A percentile compares a stretch with the other conserved stretches of the same genome.
Evolutionary conservation across 768 basidiomycete species (phyloP).

Genomic region (Hygrocybe punicea): DNA sequence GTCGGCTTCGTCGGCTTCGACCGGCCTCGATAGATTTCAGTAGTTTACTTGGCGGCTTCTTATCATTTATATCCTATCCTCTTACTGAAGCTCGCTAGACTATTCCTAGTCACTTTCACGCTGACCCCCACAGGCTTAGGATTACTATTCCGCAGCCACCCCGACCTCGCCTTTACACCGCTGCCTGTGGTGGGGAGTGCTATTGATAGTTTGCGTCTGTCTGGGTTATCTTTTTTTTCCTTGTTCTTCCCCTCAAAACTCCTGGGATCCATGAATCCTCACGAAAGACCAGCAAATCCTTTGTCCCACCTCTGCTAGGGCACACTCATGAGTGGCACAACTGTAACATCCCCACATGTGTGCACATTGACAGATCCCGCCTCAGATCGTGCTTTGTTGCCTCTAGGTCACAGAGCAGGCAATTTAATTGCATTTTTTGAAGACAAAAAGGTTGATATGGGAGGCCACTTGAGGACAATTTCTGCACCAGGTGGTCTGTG

Average conservation of each 20-base stretch:
- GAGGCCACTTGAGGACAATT: conserved; percentile 50
- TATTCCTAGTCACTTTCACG: too few relatives aligned
- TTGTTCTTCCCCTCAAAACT: conserved; percentile 47
- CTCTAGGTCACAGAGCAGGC: conserved; percentile 53
- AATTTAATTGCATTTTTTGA: conserved; percentile 77
- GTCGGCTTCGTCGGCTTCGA: too few relatives aligned
- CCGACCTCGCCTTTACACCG: too few relatives aligned
- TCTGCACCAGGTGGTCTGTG: conserved; percentile 47
- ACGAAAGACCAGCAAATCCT: conserved; percentile 57
- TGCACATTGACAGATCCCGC: conserved; percentile 59
- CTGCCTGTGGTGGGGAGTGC: not conserved
- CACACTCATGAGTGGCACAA: too few relatives aligned
- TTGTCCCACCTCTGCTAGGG: conserved; percentile 54
- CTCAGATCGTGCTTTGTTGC: conserved; percentile 43
- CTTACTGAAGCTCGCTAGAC: too few relatives aligned
- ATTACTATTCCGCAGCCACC: too few relatives aligned
- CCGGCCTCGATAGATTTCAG: too few relatives aligned
- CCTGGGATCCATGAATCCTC: conserved; percentile 50
- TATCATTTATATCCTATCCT: too few relatives aligned
- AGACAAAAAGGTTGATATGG: conserved; percentile 38
- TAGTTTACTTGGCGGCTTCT: too few relatives aligned
- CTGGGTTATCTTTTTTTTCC: conserved; percentile 13
- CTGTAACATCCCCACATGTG: conserved; percentile 33
- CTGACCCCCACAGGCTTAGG: too few relatives aligned
- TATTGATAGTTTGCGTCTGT: not conserved